Conservation (phyloP, 139 green algal species). For the Monoraphidium neglectum region DNA sequence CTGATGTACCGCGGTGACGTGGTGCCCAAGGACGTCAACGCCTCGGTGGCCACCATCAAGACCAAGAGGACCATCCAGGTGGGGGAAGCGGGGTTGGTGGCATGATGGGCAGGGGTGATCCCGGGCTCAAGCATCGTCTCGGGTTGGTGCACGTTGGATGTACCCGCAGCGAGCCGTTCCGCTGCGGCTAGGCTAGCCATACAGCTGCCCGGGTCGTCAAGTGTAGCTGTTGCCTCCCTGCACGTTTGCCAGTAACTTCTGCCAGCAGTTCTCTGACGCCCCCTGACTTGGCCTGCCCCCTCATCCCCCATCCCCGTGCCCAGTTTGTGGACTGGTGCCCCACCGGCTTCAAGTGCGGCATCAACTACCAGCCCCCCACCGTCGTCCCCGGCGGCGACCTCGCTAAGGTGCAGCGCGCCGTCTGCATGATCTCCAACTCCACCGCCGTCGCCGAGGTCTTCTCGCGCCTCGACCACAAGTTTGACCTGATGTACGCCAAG, state of each 20-base stretch:
- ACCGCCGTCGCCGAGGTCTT: slow-evolving; percentile 99
- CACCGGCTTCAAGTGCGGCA: slow-evolving; percentile 99
- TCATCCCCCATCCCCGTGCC: no score
- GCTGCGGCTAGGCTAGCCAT: no score
- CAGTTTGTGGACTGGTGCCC: slow-evolving; percentile 99
- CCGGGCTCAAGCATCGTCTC: no score
- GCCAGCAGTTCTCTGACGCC: no score
- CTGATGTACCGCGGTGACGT: slow-evolving; percentile 99
- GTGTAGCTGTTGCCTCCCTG: no score
- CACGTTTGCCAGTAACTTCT: no score
- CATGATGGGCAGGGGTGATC: no score
- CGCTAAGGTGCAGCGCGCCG: slow-evolving; percentile 98
- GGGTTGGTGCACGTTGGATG: no score
- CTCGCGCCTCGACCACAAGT: slow-evolving; percentile 99
- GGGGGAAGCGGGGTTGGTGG: no score
- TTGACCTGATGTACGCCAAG: slow-evolving; percentile 99
- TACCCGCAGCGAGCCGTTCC: no score
- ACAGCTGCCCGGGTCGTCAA: no score
- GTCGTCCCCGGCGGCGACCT: slow-evolving; percentile 98
- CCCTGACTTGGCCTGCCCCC: no score
- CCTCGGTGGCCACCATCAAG: slow-evolving; percentile 97
- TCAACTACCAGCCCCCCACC: slow-evolving; percentile 99
- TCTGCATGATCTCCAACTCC: slow-evolving; percentile 99
- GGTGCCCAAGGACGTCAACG: slow-evolving; percentile 99
- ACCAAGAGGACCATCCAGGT: slow-evolving; percentile 99